Base-by-base conservation (phyloP, 345 rosid genomes). In the Erodium maritimum region DNA sequence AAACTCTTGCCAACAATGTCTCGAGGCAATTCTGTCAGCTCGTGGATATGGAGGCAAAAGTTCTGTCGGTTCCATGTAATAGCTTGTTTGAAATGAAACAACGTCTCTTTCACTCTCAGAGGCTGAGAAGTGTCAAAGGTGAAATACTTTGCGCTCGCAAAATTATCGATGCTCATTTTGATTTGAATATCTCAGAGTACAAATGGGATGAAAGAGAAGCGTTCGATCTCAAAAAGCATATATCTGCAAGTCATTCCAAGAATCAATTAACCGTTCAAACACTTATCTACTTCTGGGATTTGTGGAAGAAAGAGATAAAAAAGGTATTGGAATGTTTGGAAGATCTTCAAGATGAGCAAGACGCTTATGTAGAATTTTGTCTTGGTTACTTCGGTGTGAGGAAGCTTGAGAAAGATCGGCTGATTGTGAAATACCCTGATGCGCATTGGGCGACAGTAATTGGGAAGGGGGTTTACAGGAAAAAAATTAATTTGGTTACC, bases 311-410 rank as follows among this genome's bases (percentile, higher is more conserved):
- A 11, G 57, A 22, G 24, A 52, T 79, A 46, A 21, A 64, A 11
- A 56, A 60, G 19, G 63, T 76, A 42, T 48, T 76, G 5, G 29
- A 65, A 23, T 59, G 21, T 64, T 73, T 58, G 24, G 55, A 19
- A 25, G 21, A 16, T 24, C 50, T 59, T 58, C 56, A 58, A 6
- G 25, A 11, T 46, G 67, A 61, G 19, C 42, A 42, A 3, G 50
- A 33, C 54, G 55, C n/a, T 1, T 68, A 54, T 56, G 72, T 55
- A 25, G 71, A 73, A 9, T 81, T 81, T 69, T 78, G 81, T 64
- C 23, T 77, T 59, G 65, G 73, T 45, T 81, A 73, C 71, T 65
- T 79, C 54, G 84, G 80, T 4, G 79, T 77, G 18, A 59, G 68
- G 61, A 72, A 63, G 10, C 58, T 5, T 37, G 13, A 11, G 13